These are phyloP conservation scores for Neonothopanus nambi DNA, from an alignment of 1,284 basidiomycete genomes.

Conservation along the genomic window DNA sequence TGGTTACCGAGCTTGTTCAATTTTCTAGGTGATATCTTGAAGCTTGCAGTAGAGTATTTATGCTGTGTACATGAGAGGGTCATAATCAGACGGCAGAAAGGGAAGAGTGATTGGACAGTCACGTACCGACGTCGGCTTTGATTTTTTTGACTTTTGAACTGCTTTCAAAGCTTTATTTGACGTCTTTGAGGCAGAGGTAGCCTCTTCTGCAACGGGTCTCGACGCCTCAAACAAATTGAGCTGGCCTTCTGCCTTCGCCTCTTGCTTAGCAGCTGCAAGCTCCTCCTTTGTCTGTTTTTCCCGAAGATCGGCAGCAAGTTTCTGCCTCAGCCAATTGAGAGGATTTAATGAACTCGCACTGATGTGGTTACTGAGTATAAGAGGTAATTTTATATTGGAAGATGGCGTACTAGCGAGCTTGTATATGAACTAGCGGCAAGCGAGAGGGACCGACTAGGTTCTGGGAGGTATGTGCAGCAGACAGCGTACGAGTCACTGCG, in stretches of 20 bases:
- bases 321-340: constrained; percentile 63
- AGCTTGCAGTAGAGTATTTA: constrained; percentile 87
- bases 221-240: constrained; percentile 58
- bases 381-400: background rate
- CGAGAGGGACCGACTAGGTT: constrained; percentile 3
- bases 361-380: constrained; percentile 8
- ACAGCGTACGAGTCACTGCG: constrained; percentile 12
- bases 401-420: constrained; percentile 38
- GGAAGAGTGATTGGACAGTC: background rate
- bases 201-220: constrained; percentile 12
- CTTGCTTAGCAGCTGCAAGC: constrained; percentile 51
- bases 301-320: constrained; percentile 49
- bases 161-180: constrained; percentile 25
- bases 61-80: constrained; percentile 50
- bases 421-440: background rate
- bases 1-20: constrained; percentile 87
- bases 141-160: constrained; percentile 20
- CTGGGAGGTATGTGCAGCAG: background rate
- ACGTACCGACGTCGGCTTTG: constrained; percentile 32
- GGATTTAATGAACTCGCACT: constrained; percentile 53
- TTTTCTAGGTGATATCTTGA: constrained; percentile 94
- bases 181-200: constrained; percentile 23
- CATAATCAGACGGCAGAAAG: background rate
- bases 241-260: constrained; percentile 52
- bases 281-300: constrained; percentile 49